Conservation (phyloP, 331 rosid genomes). For the Quercus phellos region DNA sequence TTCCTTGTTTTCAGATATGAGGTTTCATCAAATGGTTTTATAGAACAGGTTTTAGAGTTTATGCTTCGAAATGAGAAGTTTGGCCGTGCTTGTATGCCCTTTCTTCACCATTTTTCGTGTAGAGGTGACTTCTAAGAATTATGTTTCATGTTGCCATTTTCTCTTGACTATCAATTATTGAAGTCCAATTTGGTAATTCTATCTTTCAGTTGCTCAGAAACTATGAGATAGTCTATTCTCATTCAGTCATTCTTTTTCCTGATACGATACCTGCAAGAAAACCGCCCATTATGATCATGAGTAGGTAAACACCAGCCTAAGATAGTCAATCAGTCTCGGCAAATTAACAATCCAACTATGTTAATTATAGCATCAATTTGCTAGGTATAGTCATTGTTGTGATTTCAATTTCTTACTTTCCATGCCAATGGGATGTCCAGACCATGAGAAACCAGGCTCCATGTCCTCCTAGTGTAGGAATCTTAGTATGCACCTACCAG, state of each 20-base stretch:
- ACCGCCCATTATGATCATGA: slow-evolving; percentile 17
- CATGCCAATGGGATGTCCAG: slow-evolving; percentile 68
- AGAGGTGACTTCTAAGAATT: too few species aligned
- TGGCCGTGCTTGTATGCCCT: too few species aligned
- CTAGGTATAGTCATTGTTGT: not conserved
- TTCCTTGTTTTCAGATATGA: too few species aligned
- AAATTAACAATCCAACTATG: not conserved
- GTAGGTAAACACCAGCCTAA: not conserved
- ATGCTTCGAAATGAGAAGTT: too few species aligned
- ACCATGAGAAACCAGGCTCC: slow-evolving; percentile 92
- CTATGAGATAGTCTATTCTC: slow-evolving; percentile 85
- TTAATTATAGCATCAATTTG: slow-evolving; percentile 10
- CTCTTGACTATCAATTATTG: too few species aligned
- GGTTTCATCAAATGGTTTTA: too few species aligned
- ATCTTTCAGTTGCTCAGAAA: slow-evolving; percentile 57
- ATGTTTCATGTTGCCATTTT: too few species aligned
- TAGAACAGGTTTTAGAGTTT: too few species aligned
- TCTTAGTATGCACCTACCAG: slow-evolving; percentile 80
- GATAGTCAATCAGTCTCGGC: slow-evolving; percentile 6
- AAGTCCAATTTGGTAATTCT: slow-evolving; percentile 29
- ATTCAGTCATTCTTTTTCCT: slow-evolving; percentile 61
- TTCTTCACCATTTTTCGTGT: too few species aligned
- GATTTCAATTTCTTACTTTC: slow-evolving; percentile 54
- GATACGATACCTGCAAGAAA: slow-evolving; percentile 62
- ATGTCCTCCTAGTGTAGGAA: slow-evolving; percentile 75